Percentiles rank a stretch among this genome's conserved stretches.
These are phyloP conservation scores for Leucocoprinus birnbaumii DNA, from an alignment of 768 basidiomycete species.

Conservation along the genomic window DNA sequence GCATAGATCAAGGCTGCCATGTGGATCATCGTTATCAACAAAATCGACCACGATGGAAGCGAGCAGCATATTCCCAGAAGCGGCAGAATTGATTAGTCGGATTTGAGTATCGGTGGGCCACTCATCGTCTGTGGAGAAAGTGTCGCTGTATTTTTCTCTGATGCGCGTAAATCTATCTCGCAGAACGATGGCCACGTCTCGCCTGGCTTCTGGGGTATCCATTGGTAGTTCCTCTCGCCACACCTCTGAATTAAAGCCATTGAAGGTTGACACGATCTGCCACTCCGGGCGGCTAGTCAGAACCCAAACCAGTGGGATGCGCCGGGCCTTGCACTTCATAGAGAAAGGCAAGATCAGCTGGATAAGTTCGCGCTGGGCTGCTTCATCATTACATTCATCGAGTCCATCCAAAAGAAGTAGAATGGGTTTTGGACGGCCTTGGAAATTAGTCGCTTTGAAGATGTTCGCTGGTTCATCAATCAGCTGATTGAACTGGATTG, in stretches of 20 bases:
- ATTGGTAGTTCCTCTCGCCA: background rate
- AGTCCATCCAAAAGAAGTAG: slow-evolving; percentile 3
- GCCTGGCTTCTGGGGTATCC: background rate
- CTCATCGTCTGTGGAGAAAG: too few species aligned
- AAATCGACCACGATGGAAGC: too few species aligned
- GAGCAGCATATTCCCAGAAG: too few species aligned
- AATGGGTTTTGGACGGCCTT: too few species aligned
- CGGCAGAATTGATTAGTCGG: too few species aligned
- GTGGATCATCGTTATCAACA: too few species aligned
- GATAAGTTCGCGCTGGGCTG: background rate
- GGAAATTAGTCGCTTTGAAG: too few species aligned
- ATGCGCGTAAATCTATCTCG: background rate
- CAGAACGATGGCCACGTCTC: background rate
- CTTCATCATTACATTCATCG: background rate
- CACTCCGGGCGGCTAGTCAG: background rate
- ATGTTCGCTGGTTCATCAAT: too few species aligned
- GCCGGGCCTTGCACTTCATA: background rate
- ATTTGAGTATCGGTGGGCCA: too few species aligned
- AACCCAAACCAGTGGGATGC: background rate
- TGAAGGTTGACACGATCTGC: background rate
- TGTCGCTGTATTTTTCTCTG: too few species aligned
- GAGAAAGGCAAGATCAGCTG: background rate
- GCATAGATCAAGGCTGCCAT: too few species aligned
- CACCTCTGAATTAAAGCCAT: background rate
- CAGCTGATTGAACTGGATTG: too few species aligned